Evolutionary conservation across 192 early-diverging fungal species (phyloP).

Genomic region (Backusella macrospora): DNA sequence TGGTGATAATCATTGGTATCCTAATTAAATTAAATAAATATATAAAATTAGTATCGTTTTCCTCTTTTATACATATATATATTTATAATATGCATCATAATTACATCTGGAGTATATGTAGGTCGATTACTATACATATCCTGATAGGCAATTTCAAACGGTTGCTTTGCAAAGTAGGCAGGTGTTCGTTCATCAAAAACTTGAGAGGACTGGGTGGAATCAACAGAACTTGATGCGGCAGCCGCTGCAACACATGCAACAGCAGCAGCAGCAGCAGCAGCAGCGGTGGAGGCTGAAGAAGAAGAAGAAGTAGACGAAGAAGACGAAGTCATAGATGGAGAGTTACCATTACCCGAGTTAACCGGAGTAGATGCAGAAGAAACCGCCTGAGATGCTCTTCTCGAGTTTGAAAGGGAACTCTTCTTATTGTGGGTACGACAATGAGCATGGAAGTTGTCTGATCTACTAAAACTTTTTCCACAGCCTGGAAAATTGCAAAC

Average conservation of each 20-base stretch:
- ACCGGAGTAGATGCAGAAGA: constrained; percentile 33
- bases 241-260: not conserved
- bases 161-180: not conserved
- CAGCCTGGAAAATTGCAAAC: constrained; percentile 70
- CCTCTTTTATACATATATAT: constrained; percentile 33
- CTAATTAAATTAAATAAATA: constrained; percentile 25
- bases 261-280: constrained; percentile 8
- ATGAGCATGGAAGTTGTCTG: constrained; percentile 79
- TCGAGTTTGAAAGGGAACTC: constrained; percentile 31
- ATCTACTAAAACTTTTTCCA: constrained; percentile 79
- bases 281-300: not conserved
- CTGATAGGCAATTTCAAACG: constrained; percentile 23
- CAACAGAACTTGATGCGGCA: not conserved
- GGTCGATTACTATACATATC: constrained; percentile 27
- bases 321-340: not conserved
- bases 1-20: constrained; percentile 15
- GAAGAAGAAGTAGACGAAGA: not conserved
- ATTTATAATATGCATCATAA: constrained; percentile 22
- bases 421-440: constrained; percentile 74
- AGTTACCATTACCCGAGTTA: constrained; percentile 3
- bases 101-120: constrained; percentile 24
- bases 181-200: constrained; percentile 8
- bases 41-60: constrained; percentile 9
- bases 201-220: constrained; percentile 11
- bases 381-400: not conserved